Conservation (phyloP, 2,329 filamentous ascomycete genomes). For the Epichloe baconii region DNA sequence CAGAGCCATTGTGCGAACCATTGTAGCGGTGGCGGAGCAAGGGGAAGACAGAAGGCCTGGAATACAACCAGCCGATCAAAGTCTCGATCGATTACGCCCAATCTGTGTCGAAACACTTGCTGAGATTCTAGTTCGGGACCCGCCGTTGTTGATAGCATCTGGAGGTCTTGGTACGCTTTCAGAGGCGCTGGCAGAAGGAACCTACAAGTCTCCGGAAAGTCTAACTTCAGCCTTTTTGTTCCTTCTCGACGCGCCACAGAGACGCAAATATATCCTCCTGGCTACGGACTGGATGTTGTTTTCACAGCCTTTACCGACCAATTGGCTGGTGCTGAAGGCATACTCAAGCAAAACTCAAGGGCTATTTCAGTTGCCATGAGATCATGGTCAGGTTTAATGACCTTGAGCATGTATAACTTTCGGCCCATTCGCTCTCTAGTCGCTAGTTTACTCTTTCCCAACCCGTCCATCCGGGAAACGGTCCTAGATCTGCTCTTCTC, state of each 20-base stretch:
- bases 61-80: constrained; percentile 52
- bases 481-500: constrained; percentile 79
- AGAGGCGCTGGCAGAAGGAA: constrained; percentile 82
- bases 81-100: constrained; percentile 71
- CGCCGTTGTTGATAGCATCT: constrained; percentile 64
- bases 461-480: constrained; percentile 50
- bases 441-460: constrained; percentile 47
- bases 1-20: constrained; percentile 71
- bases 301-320: constrained; percentile 92
- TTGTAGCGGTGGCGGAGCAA: constrained; percentile 83
- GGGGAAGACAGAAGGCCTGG: constrained; percentile 76
- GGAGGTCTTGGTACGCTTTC: constrained; percentile 78
- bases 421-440: constrained; percentile 70
- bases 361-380: constrained; percentile 86
- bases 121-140: constrained; percentile 80
- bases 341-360: constrained; percentile 75
- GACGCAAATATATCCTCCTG: constrained; percentile 70
- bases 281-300: constrained; percentile 76
- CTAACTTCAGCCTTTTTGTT: constrained; percentile 79
- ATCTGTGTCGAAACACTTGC: constrained; percentile 90
- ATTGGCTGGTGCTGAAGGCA: constrained; percentile 40
- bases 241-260: constrained; percentile 71
- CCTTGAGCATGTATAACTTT: constrained; percentile 77
- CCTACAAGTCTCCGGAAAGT: constrained; percentile 85
- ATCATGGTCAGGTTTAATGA: constrained; percentile 87